Evolutionary conservation across 805 yeast species (phyloP), one percentile per base, ranked within the genome.

Genomic region (Peterozyma toletana): DNA sequence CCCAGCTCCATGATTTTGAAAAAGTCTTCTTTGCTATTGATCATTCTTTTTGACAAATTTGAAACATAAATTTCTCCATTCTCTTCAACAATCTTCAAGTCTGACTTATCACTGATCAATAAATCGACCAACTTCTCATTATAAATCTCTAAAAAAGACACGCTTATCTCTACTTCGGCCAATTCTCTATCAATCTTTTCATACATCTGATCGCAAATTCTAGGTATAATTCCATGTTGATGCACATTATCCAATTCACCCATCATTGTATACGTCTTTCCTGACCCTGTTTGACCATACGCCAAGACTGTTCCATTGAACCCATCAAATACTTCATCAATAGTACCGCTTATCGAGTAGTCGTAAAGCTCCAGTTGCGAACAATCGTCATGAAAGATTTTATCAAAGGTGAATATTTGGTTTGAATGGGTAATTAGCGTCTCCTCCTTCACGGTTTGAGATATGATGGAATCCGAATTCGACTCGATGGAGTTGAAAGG

Each of bases 211-310:
- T 81, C 82, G 14, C 84, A 71, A 13, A 86, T 76, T 31, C 93
- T 67, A 0, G 95, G 95, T 14, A 84, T 80, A 21, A 85, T 67
- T 2, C 96, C 96, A 35, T 70, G 64, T 6, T 50, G 49, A 1
- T 55, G 53, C 6, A 68, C 53, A 33, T 59, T 63, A 35, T 52
- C 59, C 2, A 67, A 54, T n/a, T 62, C 58, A 1, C 93, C 93
- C 74, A 83, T 75, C 88, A 86, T 80, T 2, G 91, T 80, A 54
- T 75, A 76, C 0, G 90, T 75, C 58, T 85, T 85, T 6, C 93
- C 93, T 1, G 88, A 71, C 0, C 88, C 86, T 0, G 86, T 78
- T 53, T 83, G 91, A 9, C 95, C 95, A 59, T 84, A 86, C 0
- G 90, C 86, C 33, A 86, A 62, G 0, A 86, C 77, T 0, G 91